Base-by-base conservation (phyloP, 306 rosid species). In the Sphenostylis stenocarpa region DNA sequence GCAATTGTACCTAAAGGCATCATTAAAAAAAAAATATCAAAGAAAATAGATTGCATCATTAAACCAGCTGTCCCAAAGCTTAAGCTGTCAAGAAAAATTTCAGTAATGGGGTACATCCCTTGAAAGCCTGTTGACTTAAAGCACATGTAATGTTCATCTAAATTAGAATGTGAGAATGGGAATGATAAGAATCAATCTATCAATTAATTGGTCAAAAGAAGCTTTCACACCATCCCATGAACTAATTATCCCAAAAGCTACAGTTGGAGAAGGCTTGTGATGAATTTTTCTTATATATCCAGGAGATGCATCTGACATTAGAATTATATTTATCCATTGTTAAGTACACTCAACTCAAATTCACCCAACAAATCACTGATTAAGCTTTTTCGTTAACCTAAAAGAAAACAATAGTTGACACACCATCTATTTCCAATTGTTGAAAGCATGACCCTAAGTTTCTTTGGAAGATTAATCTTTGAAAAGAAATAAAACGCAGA, bases 391-490 rank as follows among this genome's bases (percentile, higher is more conserved):
- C 14, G 16, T 60, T 64, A 21, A 21, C 33, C 69, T 55, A 63
- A 58, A 21, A 43, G 43, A 79, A 58, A 84, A 38, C 33, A 83
- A 64, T 7, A 20, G 51, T 31, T 34, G 51, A 56, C 47, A 43
- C 51, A 67, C 34, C 53, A 23, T 43, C 41, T 45, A 17, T 44
- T 76, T 63, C 44, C n/a, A 58, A 60, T 45, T 47, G 69, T 65
- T 78, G 76, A 60, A 51, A 38, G 51, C 63, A 49, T 16, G 43
- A 69, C 20, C 49, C 58, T 84, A 49, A 41, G 76, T 34, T 70
- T 66, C 52, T 13, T 13, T 73, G 48, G 47, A 47, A 51, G 58
- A 61, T 33, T 61, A 15, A 43, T 48, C 52, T 67, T 39, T 70
- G 57, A 23, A 72, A 76, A 80, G 36, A 49, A 68, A 24, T 7